Evolutionary conservation across 306 rosid genomes (phyloP), one percentile per base, ranked within the genome.

Genomic region (Hippophae gyantsensis): DNA sequence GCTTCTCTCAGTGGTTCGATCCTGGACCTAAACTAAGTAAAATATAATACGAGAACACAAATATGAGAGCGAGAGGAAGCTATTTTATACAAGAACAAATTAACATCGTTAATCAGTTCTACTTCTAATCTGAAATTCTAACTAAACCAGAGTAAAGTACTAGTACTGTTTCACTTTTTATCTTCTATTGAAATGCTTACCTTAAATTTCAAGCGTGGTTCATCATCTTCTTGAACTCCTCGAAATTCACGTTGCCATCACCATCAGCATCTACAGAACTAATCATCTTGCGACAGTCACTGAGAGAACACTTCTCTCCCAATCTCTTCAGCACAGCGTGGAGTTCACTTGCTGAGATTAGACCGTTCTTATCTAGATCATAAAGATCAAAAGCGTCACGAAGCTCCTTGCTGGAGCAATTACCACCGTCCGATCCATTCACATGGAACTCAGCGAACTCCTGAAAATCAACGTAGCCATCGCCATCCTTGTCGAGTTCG

Each of bases 201-300:
- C 38, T 32, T 32, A 32, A 32, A 32, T 32, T 32, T 32, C 38
- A 76, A 23, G 60, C 45, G 3, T 79, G 86, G 18, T 78, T 61
- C 96, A 92, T 92, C 99, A 92, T 92, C 81, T 81, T 92, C 77
- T 92, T 92, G 79, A 92, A 92, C 73, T 92, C 99, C 38, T 88
- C 93, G 65, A 92, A 92, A 56, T 88, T 88, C 41, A 88, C 95
- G 71, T 59, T 70, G 5, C 95, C 96, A 43, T 92, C 96, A 48
- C 99, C 96, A 56, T 92, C 99, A 3, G 70, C 79, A 10, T 92
- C 99, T 6, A 92, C 99, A 55, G 85, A 78, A n/a, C 69, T 64
- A 60, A 92, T 92, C 92, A 92, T 92, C 57, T 56, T 76, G 58
- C 72, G 57, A 63, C 99, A 92, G 42, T 92, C 96, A 10, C 64